Evolutionary conservation across 495 filamentous ascomycete species (phyloP), one percentile per base, ranked within the genome.

Genomic region (Penicillium chermesinum): DNA sequence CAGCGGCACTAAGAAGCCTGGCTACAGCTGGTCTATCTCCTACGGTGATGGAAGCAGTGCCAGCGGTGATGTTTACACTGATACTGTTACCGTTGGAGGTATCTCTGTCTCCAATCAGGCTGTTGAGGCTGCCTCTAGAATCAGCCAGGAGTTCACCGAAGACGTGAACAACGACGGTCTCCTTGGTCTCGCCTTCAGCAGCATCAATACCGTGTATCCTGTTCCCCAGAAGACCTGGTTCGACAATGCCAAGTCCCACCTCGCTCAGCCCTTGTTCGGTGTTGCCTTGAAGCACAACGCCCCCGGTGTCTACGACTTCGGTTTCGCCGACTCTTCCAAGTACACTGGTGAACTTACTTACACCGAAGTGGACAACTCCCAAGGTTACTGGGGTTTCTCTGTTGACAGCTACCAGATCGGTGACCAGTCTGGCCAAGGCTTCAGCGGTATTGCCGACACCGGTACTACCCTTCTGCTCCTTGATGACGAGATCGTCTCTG

Each of bases 391-490:
- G 88, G 58, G 65, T 34, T 89, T 88, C 69, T 80, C 76, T 14
- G 68, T 75, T 19, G 68, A 75, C 7, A 79, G 81, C 39, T 89
- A 86, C 66, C 59, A 70, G 19, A 59, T 88, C 51, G 85, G 85
- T 39, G 55, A 46, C 44, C 62, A 61, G 13, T 50, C 47, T 18
- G 54, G 61, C n/a, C 10, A 4, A 5, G 33, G 38, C 18, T 61
- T 71, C 40, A 43, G 38, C 7, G 69, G 63, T 36, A 72, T 72
- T 63, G 64, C 66, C 49, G 66, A 77, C 70, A 86, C 88, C 19
- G 88, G 87, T 47, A 88, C 87, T 38, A 83, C 85, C 33, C 81
- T 93, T 38, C 58, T 88, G 30, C 75, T 85, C 50, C 71, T 91
- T 41, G 76, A 78, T 49, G 54, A 63, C 44, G 46, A 49, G 19